Base-by-base conservation (phyloP, 2,329 filamentous ascomycete genomes). In the Gnomoniopsis sp. region DNA sequence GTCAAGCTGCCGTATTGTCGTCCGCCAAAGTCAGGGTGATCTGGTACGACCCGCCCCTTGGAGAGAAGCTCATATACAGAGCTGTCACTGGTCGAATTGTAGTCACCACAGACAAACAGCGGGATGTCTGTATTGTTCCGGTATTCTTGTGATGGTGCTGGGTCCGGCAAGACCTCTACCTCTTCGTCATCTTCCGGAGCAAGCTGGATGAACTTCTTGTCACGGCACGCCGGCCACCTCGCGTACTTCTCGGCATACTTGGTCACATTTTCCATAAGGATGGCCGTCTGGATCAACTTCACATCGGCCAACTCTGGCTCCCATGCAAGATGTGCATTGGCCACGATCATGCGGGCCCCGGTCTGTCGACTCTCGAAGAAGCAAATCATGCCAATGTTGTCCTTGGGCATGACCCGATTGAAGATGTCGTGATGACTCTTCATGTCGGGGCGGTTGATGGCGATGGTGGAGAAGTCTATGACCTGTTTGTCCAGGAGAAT, bases 371-470 rank as follows among this genome's bases (percentile, higher is more conserved):
- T 97, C 74, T 99, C 95, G 63, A 99, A 85, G 78, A 98, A 96
- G 57, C 89, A 87, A 50, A 96, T 85, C 50, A 96, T 88, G 17
- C 90, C 95, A 72, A 99, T 96, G 71, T 98, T 93, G 79, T 99
- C 95, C 75, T 95, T 91, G 62, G 93, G 93, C 95, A 97, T 98
- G 61, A 99, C 89, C 30, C 95, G 89, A 72, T 99, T 99, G 82
- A 96, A 98, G 58, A 98, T 93, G 68, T 99, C 95, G 70, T 96
- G 91, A 68, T 96, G 91, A 58, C 93, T 91, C 77, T 98, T 98
- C 86, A 97, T 96, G 71, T 98, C 95, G 2, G 93, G 91, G 64
- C 95, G 83, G 70, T 96, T 95, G 74, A 99, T 96, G 64, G 93
- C 93, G 58, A 91, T 90, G 60, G 91, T 89, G 41, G 90, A 88